phyloP scores from a whole-genome alignment of 2,329 filamentous ascomycete genomes.

The Trichoderma sp. region DNA sequence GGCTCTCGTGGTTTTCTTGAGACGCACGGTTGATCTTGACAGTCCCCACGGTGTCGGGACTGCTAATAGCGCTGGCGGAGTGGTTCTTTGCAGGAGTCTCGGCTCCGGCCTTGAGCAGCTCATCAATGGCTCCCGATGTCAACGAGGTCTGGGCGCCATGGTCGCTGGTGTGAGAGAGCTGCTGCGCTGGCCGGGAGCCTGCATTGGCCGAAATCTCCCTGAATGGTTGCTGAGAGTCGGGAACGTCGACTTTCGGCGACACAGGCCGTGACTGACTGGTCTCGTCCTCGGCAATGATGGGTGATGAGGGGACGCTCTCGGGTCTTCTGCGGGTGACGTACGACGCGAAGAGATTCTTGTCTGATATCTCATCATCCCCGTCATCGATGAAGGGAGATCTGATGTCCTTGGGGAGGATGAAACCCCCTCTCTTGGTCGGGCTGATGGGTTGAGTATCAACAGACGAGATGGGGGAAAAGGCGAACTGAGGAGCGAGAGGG shows the following conservation, averaged over 20 bases:
- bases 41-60: slow-evolving; percentile 44
- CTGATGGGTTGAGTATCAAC: slow-evolving; percentile 51
- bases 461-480: slow-evolving; percentile 50
- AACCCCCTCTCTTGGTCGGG: slow-evolving; percentile 55
- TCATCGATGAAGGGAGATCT: slow-evolving; percentile 37
- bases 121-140: slow-evolving; percentile 80
- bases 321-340: slow-evolving; percentile 50
- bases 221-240: slow-evolving; percentile 61
- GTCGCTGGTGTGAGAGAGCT: slow-evolving; percentile 57
- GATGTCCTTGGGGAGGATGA: slow-evolving; percentile 57
- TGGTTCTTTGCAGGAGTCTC: slow-evolving; percentile 41
- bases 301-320: slow-evolving; percentile 40
- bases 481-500: slow-evolving; percentile 40
- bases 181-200: slow-evolving; percentile 44
- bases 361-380: slow-evolving; percentile 46
- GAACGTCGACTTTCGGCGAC: slow-evolving; percentile 47
- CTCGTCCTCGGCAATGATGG: slow-evolving; percentile 66
- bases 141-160: slow-evolving; percentile 80
- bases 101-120: slow-evolving; percentile 60
- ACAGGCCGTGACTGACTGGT: slow-evolving; percentile 57
- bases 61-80: slow-evolving; percentile 42
- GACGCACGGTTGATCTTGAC: slow-evolving; percentile 49
- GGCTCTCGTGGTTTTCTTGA: slow-evolving; percentile 51
- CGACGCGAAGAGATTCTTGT: slow-evolving; percentile 47
- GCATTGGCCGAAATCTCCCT: slow-evolving; percentile 65